phyloP scores from a whole-genome alignment of 805 yeast genomes.

The Candida xiaguanensis region DNA sequence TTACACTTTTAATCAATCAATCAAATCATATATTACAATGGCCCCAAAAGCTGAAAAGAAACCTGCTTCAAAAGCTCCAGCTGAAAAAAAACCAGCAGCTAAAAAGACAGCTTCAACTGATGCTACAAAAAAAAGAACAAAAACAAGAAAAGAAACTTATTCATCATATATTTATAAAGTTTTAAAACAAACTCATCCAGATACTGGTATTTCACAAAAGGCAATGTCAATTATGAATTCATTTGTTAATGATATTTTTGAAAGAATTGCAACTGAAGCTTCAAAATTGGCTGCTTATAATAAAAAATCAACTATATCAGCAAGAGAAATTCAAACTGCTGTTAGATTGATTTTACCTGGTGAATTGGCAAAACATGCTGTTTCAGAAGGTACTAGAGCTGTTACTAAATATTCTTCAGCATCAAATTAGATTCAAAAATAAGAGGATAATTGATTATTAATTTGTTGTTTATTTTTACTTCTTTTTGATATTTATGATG shows the following conservation, averaged over 20 bases:
- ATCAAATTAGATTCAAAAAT: slow-evolving; percentile 23
- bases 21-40: slow-evolving; percentile 40
- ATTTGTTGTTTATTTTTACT: slow-evolving; percentile 4
- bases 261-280: slow-evolving; percentile 97
- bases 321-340: slow-evolving; percentile 98
- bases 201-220: slow-evolving; percentile 98
- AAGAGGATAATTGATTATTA: slow-evolving; percentile 1
- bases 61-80: slow-evolving; percentile 96
- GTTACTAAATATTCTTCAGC: slow-evolving; percentile 91
- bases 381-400: slow-evolving; percentile 98
- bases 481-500: slow-evolving; percentile 9
- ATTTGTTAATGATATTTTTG: slow-evolving; percentile 95
- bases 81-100: slow-evolving; percentile 89
- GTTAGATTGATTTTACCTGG: slow-evolving; percentile 97
- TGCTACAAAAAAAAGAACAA: slow-evolving; percentile 86
- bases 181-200: slow-evolving; percentile 98
- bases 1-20: slow-evolving; percentile 3
- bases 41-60: slow-evolving; percentile 69
- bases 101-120: slow-evolving; percentile 79
- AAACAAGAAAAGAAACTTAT: slow-evolving; percentile 97
- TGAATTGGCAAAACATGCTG: slow-evolving; percentile 98
- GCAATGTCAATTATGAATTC: slow-evolving; percentile 99
- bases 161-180: slow-evolving; percentile 98
- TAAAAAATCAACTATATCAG: slow-evolving; percentile 96
- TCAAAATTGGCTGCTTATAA: slow-evolving; percentile 98